These are phyloP conservation scores for Trametes pubescens DNA, from an alignment of 1,284 basidiomycete genomes.

Conservation along the genomic window DNA sequence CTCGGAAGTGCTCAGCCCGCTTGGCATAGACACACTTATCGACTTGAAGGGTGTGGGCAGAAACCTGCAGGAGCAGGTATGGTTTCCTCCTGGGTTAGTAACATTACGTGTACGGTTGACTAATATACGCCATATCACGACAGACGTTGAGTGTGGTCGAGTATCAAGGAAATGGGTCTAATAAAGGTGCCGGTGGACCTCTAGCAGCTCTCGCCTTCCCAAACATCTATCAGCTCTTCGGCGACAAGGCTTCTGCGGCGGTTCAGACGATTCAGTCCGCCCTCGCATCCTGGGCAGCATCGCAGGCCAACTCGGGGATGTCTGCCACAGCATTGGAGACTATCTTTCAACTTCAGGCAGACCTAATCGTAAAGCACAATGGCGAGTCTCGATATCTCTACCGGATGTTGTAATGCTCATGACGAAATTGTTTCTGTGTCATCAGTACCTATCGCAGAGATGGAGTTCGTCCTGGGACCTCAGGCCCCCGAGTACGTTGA, in stretches of 20 bases:
- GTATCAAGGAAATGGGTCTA: conserved; percentile 42
- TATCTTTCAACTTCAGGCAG: conserved; percentile 52
- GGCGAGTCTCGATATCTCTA: conserved; percentile 36
- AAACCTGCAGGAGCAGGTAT: conserved; percentile 57
- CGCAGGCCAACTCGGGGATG: conserved; percentile 49
- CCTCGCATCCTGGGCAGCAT: conserved; percentile 48
- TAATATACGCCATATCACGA: not conserved
- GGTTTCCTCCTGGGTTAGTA: no score
- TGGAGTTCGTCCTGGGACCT: conserved; percentile 39
- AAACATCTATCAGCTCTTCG: conserved; percentile 56
- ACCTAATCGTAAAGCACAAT: conserved; percentile 52
- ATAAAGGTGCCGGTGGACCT: conserved; percentile 40
- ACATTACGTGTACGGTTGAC: not conserved
- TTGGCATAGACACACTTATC: conserved; percentile 49
- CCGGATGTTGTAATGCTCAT: not conserved
- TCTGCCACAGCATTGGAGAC: conserved; percentile 50
- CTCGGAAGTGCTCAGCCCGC: conserved; percentile 44
- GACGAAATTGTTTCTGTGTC: not conserved
- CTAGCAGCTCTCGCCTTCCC: conserved; percentile 52
- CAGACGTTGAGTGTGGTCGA: conserved; percentile 52
- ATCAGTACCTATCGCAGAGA: conserved; percentile 54
- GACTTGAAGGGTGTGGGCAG: conserved; percentile 52
- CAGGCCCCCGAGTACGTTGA: conserved; percentile 21
- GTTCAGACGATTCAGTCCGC: conserved; percentile 46
- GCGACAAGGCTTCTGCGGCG: conserved; percentile 42